These are phyloP conservation scores for Hymenochaete sp. DNA, from an alignment of 1,284 basidiomycete species.

Conservation along the genomic window DNA sequence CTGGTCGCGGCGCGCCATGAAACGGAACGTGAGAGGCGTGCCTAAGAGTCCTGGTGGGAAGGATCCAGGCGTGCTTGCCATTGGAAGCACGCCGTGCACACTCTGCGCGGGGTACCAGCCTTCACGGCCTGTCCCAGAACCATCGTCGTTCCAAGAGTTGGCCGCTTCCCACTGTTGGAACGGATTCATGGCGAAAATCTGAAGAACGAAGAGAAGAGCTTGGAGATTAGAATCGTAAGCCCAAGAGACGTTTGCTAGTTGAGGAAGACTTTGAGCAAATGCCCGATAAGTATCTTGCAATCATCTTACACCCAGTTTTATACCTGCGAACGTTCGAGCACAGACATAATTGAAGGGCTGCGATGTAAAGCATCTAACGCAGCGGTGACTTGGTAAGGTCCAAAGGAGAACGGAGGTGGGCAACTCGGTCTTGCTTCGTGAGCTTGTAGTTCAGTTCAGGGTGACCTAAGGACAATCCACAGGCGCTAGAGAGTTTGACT, in stretches of 20 bases:
- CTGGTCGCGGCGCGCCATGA: slow-evolving; percentile 14
- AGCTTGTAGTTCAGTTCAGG: no score
- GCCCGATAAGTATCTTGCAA: no score
- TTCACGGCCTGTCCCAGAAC: slow-evolving; percentile 3
- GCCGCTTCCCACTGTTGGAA: slow-evolving; percentile 13
- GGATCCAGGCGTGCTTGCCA: slow-evolving; percentile 8
- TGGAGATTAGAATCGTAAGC: no score
- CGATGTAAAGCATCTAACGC: no score
- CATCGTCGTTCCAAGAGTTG: slow-evolving; percentile 8
- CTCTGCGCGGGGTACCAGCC: slow-evolving; percentile 14
- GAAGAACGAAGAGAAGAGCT: background rate
- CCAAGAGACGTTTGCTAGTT: no score
- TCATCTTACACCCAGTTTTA: background rate
- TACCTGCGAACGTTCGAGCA: background rate
- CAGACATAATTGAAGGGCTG: no score
- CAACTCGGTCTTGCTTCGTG: no score
- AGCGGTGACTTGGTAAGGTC: no score
- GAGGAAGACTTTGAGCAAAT: background rate
- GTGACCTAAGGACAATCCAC: no score
- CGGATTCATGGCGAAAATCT: slow-evolving; percentile 9
- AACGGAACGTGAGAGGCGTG: slow-evolving; percentile 12
- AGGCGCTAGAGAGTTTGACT: no score
- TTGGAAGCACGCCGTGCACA: slow-evolving; percentile 10
- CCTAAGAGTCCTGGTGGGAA: slow-evolving; percentile 13
- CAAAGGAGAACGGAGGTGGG: background rate